A percentile compares a stretch with the other conserved stretches of the same genome.
Evolutionary conservation across 2,329 filamentous ascomycete genomes (phyloP).

Genomic region (Emergomyces pasteurianus): DNA sequence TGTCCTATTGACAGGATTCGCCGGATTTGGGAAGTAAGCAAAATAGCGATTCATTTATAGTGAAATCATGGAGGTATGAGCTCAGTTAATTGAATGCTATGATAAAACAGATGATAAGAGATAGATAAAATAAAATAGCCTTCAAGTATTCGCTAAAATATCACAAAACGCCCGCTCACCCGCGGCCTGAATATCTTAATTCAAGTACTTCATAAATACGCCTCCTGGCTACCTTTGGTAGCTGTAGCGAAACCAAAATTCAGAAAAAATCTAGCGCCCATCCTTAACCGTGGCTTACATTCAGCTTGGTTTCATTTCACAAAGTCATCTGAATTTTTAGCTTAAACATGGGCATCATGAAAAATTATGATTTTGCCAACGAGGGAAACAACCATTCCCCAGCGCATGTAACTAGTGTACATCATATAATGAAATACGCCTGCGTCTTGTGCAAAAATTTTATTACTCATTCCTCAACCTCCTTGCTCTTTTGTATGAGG

Average conservation of each 20-base stretch:
- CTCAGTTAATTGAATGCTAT: not conserved
- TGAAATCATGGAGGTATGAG: not conserved
- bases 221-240: not conserved
- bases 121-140: not conserved
- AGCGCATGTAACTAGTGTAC: not conserved
- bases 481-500: conserved; percentile 54
- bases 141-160: not conserved
- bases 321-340: not conserved
- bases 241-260: not conserved
- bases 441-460: not conserved
- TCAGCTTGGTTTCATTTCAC: not conserved
- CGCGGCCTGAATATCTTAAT: not conserved
- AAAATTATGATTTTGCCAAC: not conserved
- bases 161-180: not conserved
- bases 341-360: not conserved
- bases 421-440: not conserved
- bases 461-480: conserved; percentile 39
- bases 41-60: not conserved
- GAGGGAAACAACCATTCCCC: not conserved
- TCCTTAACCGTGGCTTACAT: not conserved
- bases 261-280: not conserved
- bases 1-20: not conserved
- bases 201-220: not conserved
- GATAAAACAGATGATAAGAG: not conserved
- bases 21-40: not conserved